Base-by-base conservation (phyloP, 176 grass and related monocot species). In the Elaeis guineensis region DNA sequence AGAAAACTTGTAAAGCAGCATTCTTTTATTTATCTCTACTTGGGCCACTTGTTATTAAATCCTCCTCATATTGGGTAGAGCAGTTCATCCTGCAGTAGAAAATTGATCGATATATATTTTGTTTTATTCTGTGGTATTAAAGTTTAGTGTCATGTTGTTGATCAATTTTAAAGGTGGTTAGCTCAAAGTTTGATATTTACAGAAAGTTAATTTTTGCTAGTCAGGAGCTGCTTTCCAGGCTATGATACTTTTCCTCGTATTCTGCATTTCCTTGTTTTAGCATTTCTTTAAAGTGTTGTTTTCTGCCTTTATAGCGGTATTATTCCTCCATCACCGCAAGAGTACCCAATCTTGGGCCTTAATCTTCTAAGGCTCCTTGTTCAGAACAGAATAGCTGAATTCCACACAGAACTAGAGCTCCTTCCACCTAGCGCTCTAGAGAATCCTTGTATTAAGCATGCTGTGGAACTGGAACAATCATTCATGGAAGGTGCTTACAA, bases 401-500 rank as follows among this genome's bases (percentile, higher is more conserved):
- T 95, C 26, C 90, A 95, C 54, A 83, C 77, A 9, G 90, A 95
- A 78, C 63, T 95, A 51, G 85, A 89, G 79, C 72, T 95, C 65
- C 70, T 95, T 69, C 52, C 79, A 5, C 51, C 23, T 12, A 66
- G 50, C 66, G 82, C 82, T 62, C 67, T 86, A 17, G 71, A 81
- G 44, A 84, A 89, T 63, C 70, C 82, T 57, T 95, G 82, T 74
- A 89, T 95, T 30, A 89, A 83, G 23, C 83, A 83, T 64, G 82
- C 61, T 16, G 67, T 86, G 17, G 79, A 86, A 29, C 75, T 95
- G 69, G 90, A 83, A 52, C 79, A 74, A 52, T 80, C 82, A 35
- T 86, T 95, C 28, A 95, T 89, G 90, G 85, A 81, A 78, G 90
- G 85, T 3, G 49, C 67, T 59, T 95, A 95, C 64, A 95, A 78